A percentile compares a stretch with the other conserved stretches of the same genome.
phyloP scores from a whole-genome alignment of 805 yeast genomes.

The Suhomyces prunicola region DNA sequence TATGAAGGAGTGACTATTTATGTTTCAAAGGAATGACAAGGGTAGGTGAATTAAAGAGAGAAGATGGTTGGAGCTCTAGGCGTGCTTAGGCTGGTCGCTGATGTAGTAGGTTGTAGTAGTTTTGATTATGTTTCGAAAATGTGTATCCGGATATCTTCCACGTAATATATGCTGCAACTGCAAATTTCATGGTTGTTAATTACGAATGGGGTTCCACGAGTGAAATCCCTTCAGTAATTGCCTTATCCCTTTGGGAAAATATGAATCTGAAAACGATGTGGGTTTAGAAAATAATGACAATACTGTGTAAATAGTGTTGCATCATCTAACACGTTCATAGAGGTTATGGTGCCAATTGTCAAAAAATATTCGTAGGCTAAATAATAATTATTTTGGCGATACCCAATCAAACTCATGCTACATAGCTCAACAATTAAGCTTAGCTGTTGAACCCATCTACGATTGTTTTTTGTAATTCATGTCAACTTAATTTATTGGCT shows the following conservation, averaged over 20 bases:
- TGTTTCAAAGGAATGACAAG: background rate
- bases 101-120: background rate
- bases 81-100: background rate
- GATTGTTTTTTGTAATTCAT: background rate
- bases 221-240: background rate
- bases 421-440: background rate
- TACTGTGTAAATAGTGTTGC: background rate
- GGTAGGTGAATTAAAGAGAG: background rate
- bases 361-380: background rate
- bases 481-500: background rate
- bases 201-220: background rate
- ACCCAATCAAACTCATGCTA: background rate
- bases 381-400: background rate
- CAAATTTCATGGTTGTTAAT: background rate
- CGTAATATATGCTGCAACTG: background rate
- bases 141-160: background rate
- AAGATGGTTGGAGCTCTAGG: background rate
- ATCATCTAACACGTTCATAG: background rate
- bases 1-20: background rate
- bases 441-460: background rate
- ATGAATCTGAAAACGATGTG: background rate
- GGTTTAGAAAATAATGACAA: background rate
- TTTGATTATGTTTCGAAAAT: background rate
- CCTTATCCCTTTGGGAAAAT: constrained; percentile 3
- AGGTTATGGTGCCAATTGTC: background rate